Conservation (phyloP, 1,284 basidiomycete genomes). For the Malassezia caprae region DNA sequence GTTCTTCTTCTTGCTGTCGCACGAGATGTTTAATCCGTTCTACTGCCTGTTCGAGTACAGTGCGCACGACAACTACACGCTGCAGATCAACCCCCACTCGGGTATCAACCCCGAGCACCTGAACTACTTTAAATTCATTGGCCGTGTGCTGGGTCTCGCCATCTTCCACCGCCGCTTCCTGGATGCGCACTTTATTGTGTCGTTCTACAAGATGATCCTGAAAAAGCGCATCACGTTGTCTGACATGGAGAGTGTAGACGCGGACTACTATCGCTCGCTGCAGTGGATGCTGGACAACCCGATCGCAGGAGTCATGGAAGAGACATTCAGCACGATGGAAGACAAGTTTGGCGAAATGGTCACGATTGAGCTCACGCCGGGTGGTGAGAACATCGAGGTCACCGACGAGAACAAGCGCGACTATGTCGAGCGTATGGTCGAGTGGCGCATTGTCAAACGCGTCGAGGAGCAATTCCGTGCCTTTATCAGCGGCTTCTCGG, state of each 20-base stretch:
- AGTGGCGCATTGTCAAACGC: conserved; percentile 81
- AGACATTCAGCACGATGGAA: conserved; percentile 58
- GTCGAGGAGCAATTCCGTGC: conserved; percentile 92
- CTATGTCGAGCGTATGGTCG: conserved; percentile 86
- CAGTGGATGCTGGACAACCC: conserved; percentile 69
- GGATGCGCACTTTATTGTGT: conserved; percentile 96
- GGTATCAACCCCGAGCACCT: conserved; percentile 97
- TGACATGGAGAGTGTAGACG: conserved; percentile 46
- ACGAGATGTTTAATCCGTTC: conserved; percentile 66
- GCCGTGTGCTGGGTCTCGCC: conserved; percentile 80
- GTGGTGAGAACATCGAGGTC: conserved; percentile 71
- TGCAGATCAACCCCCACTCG: conserved; percentile 94
- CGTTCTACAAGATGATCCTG: conserved; percentile 91
- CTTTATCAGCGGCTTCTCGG: conserved; percentile 88
- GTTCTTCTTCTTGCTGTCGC: conserved; percentile 98
- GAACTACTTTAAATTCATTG: conserved; percentile 99
- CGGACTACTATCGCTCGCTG: conserved; percentile 68
- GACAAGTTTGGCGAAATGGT: conserved; percentile 96
- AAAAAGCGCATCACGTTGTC: conserved; percentile 47
- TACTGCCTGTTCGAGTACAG: conserved; percentile 99
- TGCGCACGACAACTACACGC: conserved; percentile 96
- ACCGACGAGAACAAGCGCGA: conserved; percentile 99
- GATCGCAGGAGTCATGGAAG: conserved; percentile 45
- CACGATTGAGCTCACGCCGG: conserved; percentile 80
- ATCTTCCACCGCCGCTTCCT: conserved; percentile 98